Evolutionary conservation across 2,329 filamentous ascomycete species (phyloP).

Genomic region (Monilinia fructigena): DNA sequence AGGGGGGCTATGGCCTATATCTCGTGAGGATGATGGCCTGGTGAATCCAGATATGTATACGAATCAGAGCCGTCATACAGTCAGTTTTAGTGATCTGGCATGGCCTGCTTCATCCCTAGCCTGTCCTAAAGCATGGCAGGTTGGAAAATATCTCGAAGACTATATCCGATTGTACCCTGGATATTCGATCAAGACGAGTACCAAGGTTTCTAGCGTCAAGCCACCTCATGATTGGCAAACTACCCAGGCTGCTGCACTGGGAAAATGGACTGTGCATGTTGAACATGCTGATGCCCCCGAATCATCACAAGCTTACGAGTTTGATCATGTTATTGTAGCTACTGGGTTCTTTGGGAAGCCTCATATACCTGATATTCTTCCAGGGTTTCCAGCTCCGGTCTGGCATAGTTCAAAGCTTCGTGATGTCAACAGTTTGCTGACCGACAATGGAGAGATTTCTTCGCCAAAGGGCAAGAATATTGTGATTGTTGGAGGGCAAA

Average conservation of each 20-base stretch:
- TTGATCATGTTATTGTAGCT: constrained; percentile 70
- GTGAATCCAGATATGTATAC: constrained; percentile 67
- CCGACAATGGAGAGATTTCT: constrained; percentile 37
- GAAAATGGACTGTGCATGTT: constrained; percentile 31
- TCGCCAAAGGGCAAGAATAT: constrained; percentile 55
- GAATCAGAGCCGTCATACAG: constrained; percentile 76
- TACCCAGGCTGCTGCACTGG: neutral
- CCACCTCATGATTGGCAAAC: constrained; percentile 10
- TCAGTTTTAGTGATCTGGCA: constrained; percentile 69
- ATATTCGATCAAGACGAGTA: constrained; percentile 32
- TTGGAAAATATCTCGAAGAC: constrained; percentile 66
- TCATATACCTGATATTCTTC: constrained; percentile 49
- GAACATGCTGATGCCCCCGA: neutral
- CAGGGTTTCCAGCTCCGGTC: constrained; percentile 45
- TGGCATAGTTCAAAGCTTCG: constrained; percentile 70
- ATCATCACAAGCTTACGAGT: constrained; percentile 41
- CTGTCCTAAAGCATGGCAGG: constrained; percentile 74
- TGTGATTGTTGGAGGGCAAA: constrained; percentile 74
- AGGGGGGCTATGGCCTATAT: constrained; percentile 73
- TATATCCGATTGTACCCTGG: constrained; percentile 58
- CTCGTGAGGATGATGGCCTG: constrained; percentile 48
- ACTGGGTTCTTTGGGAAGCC: constrained; percentile 74
- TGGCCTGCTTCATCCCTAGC: constrained; percentile 63
- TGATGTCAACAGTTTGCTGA: constrained; percentile 51
- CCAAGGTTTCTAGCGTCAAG: constrained; percentile 30